phyloP scores from a whole-genome alignment of 2,329 filamentous ascomycete species.

The Raffaelea deltoideospora region DNA sequence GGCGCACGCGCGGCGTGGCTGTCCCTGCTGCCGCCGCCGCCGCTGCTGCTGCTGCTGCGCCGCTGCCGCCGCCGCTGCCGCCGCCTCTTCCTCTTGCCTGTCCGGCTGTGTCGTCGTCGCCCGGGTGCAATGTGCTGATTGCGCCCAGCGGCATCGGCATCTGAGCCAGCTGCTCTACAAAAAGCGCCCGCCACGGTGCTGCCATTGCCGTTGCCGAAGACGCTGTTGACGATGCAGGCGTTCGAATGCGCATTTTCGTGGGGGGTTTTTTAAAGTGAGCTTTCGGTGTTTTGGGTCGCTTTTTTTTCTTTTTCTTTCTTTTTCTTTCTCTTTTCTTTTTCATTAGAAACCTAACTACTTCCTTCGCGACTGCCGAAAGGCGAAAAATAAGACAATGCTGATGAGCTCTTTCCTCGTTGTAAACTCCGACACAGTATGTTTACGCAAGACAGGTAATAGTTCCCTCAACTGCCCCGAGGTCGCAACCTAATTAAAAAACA shows the following conservation, averaged over 20 bases:
- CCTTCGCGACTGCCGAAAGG: too few species aligned
- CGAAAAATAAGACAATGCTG: too few species aligned
- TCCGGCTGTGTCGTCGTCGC: not conserved
- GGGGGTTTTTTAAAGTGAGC: not conserved
- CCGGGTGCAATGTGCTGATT: slow-evolving; percentile 32
- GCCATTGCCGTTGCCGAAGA: slow-evolving; percentile 9
- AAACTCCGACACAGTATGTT: too few species aligned
- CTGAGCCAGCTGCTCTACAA: slow-evolving; percentile 32
- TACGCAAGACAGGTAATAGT: too few species aligned
- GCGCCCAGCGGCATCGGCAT: slow-evolving; percentile 34
- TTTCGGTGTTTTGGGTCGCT: not conserved
- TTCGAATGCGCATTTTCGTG: slow-evolving; percentile 4
- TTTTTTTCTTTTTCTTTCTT: too few species aligned
- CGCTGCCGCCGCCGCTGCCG: slow-evolving; percentile 4
- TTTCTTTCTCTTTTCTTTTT: too few species aligned
- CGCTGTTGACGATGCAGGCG: slow-evolving; percentile 1
- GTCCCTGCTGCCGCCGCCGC: slow-evolving; percentile 4
- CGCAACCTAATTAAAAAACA: too few species aligned
- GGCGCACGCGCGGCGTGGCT: slow-evolving; percentile 47
- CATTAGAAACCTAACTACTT: too few species aligned
- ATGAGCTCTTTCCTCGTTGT: too few species aligned
- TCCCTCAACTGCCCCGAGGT: too few species aligned
- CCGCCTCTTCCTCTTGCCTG: slow-evolving; percentile 4
- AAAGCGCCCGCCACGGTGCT: slow-evolving; percentile 38
- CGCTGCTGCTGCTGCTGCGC: slow-evolving; percentile 12